Evolutionary conservation across 345 rosid genomes (phyloP).

Genomic region (Salix purpurea): DNA sequence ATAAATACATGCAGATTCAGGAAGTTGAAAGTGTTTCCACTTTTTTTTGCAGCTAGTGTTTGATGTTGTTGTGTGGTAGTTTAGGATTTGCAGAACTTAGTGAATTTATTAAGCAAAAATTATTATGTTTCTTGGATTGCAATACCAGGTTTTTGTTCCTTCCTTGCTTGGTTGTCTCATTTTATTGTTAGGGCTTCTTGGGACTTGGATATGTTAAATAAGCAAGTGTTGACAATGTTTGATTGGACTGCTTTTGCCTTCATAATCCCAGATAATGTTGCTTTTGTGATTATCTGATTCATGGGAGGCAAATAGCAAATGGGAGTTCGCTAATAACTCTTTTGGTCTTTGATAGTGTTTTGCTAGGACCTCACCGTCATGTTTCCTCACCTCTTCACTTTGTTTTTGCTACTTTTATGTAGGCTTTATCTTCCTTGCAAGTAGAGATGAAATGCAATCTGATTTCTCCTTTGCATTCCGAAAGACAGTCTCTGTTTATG

Average conservation of each 20-base stretch:
- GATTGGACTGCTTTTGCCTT: slow-evolving; percentile 7
- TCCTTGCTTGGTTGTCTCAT: neutral
- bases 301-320: slow-evolving; percentile 26
- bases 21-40: neutral
- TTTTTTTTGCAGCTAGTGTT: neutral
- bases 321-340: slow-evolving; percentile 28
- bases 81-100: neutral
- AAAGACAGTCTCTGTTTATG: neutral
- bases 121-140: neutral
- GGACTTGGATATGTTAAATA: neutral
- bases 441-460: too few relatives aligned
- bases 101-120: neutral
- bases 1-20: neutral
- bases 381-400: neutral
- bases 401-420: neutral
- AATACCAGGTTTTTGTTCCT: neutral
- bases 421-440: neutral
- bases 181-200: neutral
- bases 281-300: slow-evolving; percentile 33
- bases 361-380: slow-evolving; percentile 22
- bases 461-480: neutral
- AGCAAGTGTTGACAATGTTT: neutral
- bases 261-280: slow-evolving; percentile 29
- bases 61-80: neutral
- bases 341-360: slow-evolving; percentile 12